These are phyloP conservation scores for Amanita pallidorosea DNA, from an alignment of 768 basidiomycete species.

Conservation along the genomic window DNA sequence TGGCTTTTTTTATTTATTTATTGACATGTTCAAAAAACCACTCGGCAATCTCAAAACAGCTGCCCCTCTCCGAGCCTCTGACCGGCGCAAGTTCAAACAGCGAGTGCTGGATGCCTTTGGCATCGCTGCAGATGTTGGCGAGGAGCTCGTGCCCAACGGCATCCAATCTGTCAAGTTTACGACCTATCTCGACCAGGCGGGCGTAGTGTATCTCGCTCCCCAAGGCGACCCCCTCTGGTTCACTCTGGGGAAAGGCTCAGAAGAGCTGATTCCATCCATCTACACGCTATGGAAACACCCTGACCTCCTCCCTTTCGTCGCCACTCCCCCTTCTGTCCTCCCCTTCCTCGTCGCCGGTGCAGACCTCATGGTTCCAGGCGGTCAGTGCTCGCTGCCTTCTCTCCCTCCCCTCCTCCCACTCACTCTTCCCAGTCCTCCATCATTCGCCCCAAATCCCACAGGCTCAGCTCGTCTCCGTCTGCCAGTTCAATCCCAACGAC, in stretches of 20 bases:
- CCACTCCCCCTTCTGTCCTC: constrained; percentile 62
- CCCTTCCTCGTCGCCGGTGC: constrained; percentile 69
- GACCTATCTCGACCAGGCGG: constrained; percentile 53
- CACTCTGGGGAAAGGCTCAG: constrained; percentile 52
- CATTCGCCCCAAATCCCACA: constrained; percentile 30
- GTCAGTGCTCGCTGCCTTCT: constrained; percentile 27
- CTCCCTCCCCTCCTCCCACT: constrained; percentile 2
- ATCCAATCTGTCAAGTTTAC: constrained; percentile 56
- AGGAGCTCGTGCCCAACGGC: constrained; percentile 65
- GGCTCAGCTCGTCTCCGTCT: constrained; percentile 52
- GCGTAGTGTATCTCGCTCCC: constrained; percentile 54
- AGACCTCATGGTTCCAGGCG: constrained; percentile 84
- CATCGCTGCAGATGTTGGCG: constrained; percentile 46
- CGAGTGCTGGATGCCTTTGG: constrained; percentile 38
- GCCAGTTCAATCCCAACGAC: constrained; percentile 30
- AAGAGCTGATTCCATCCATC: constrained; percentile 68
- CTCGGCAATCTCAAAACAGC: constrained; percentile 59
- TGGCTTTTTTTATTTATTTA: too few relatives aligned
- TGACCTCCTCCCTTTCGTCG: constrained; percentile 56
- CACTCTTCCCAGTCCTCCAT: constrained; percentile 40
- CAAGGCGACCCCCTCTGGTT: constrained; percentile 77
- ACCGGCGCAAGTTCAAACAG: constrained; percentile 61
- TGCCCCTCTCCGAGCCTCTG: constrained; percentile 64
- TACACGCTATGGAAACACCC: constrained; percentile 65
- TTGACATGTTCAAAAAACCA: constrained; percentile 66